Evolutionary conservation across 768 basidiomycete species (phyloP).

Genomic region (Mycena venus): DNA sequence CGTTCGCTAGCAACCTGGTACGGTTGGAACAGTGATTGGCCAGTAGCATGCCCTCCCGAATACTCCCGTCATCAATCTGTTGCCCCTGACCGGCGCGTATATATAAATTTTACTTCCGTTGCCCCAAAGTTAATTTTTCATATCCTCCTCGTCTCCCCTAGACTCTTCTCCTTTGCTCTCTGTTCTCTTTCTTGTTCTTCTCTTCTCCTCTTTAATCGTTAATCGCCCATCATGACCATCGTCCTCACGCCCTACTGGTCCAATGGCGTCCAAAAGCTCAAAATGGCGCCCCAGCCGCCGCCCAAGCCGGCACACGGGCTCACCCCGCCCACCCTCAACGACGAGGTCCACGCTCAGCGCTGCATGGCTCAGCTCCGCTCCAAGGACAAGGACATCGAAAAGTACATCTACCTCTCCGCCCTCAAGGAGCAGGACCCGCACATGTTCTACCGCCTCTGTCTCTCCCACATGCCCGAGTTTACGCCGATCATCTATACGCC

Average conservation of each 20-base stretch:
- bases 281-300: conserved; percentile 64
- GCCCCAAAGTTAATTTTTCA: not conserved
- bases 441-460: conserved; percentile 85
- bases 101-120: conserved; percentile 16
- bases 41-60: not conserved
- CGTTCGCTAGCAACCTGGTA: conserved; percentile 12
- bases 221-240: conserved; percentile 61
- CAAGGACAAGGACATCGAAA: conserved; percentile 81
- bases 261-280: conserved; percentile 80
- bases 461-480: conserved; percentile 77
- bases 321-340: conserved; percentile 70
- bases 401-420: conserved; percentile 87
- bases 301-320: conserved; percentile 65
- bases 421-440: conserved; percentile 79
- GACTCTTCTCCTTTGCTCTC: not conserved
- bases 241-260: conserved; percentile 80
- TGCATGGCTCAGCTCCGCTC: conserved; percentile 80
- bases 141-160: not conserved
- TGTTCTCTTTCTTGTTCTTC: conserved; percentile 7
- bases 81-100: not conserved
- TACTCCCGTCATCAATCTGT: not conserved
- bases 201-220: not conserved
- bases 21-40: not conserved
- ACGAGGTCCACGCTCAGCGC: conserved; percentile 66
- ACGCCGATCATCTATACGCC: conserved; percentile 93